phyloP scores from a whole-genome alignment of 176 grass and related monocot species.

The Carex kokanica region DNA sequence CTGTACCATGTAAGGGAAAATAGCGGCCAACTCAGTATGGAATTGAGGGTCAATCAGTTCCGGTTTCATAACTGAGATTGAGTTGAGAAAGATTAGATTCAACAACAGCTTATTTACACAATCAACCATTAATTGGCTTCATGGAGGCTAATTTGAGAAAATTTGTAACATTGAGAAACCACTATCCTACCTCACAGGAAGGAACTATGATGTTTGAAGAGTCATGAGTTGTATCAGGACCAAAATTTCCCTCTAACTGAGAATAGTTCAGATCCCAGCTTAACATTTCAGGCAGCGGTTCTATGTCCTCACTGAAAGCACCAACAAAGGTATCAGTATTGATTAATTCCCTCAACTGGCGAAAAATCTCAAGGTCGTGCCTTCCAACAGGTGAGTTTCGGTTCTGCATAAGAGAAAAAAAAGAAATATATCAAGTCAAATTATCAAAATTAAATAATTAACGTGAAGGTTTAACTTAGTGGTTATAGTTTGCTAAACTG shows the following conservation, averaged over 20 bases:
- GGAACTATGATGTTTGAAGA: constrained; percentile 33
- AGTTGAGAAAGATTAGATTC: background rate
- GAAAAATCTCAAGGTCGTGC: constrained; percentile 43
- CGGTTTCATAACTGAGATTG: background rate
- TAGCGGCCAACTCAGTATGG: background rate
- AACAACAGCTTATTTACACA: background rate
- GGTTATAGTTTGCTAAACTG: background rate
- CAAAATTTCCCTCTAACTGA: constrained; percentile 31
- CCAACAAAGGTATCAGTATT: constrained; percentile 36
- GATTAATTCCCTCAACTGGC: constrained; percentile 54
- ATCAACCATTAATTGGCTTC: background rate
- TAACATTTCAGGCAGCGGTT: constrained; percentile 28
- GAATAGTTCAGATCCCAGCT: constrained; percentile 35
- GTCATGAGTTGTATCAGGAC: constrained; percentile 19
- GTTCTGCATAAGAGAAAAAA: constrained; percentile 29
- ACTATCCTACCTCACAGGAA: constrained; percentile 40
- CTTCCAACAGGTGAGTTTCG: constrained; percentile 28
- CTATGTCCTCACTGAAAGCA: constrained; percentile 18
- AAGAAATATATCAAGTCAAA: background rate
- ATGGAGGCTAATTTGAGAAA: background rate
- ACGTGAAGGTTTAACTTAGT: background rate
- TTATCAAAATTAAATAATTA: background rate
- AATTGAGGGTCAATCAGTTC: background rate
- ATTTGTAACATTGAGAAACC: background rate
- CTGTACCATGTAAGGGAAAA: background rate